phyloP scores from a whole-genome alignment of 2,329 filamentous ascomycete genomes.

The Fusarium mundagurra region DNA sequence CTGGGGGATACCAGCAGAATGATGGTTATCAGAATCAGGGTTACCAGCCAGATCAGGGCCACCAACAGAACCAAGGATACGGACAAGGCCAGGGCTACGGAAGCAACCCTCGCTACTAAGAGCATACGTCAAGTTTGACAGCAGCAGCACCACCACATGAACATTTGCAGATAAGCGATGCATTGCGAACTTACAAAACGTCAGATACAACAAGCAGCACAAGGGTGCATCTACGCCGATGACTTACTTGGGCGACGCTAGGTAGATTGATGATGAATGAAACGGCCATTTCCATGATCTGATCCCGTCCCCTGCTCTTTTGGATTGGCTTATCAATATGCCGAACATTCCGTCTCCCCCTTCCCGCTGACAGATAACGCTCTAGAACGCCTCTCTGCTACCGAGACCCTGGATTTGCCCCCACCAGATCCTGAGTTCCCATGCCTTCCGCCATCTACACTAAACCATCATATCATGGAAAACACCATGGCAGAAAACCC shows the following conservation, averaged over 20 bases:
- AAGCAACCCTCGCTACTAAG: neutral
- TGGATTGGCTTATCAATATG: neutral
- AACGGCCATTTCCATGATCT: neutral
- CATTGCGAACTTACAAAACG: neutral
- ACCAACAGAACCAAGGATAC: slow-evolving; percentile 10
- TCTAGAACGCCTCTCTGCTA: neutral
- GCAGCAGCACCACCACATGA: neutral
- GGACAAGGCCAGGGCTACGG: slow-evolving; percentile 3
- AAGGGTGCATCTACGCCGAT: neutral
- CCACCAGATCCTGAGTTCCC: neutral
- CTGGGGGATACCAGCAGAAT: slow-evolving; percentile 37
- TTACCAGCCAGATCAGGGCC: slow-evolving; percentile 8
- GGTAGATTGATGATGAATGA: slow-evolving; percentile 10
- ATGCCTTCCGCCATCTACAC: neutral
- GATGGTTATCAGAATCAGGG: slow-evolving; percentile 19
- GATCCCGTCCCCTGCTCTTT: neutral
- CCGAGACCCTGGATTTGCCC: neutral
- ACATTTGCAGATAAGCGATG: neutral
- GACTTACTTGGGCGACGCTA: neutral
- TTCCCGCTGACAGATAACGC: neutral
- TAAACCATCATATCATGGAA: neutral
- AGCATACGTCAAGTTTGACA: neutral
- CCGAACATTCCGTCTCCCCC: neutral
- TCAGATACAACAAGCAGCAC: neutral
- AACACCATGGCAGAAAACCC: too few species aligned